phyloP scores from a whole-genome alignment of 2,329 filamentous ascomycete genomes.

The Alternaria tenuissima region DNA sequence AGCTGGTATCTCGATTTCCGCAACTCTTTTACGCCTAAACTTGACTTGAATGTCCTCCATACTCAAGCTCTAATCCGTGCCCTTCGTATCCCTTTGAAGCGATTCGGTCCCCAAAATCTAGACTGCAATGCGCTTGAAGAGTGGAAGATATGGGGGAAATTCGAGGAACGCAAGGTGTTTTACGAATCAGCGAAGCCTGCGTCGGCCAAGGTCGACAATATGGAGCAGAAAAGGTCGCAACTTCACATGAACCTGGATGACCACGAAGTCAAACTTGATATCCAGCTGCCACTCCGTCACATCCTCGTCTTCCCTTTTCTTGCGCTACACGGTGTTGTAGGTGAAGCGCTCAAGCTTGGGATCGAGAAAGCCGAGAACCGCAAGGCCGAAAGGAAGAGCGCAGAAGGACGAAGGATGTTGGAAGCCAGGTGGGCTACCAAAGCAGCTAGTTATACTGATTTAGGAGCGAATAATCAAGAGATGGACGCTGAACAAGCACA shows the following conservation, averaged over 20 bases:
- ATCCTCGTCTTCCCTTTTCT: slow-evolving; percentile 34
- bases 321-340: slow-evolving; percentile 20
- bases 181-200: background rate
- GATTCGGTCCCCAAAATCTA: slow-evolving; percentile 27
- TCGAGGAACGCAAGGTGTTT: slow-evolving; percentile 13
- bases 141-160: slow-evolving; percentile 26
- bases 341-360: slow-evolving; percentile 27
- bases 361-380: slow-evolving; percentile 26
- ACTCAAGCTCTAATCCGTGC: slow-evolving; percentile 33
- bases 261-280: slow-evolving; percentile 11
- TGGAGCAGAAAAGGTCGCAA: background rate
- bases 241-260: slow-evolving; percentile 17
- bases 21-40: slow-evolving; percentile 27
- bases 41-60: slow-evolving; percentile 39
- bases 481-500: background rate
- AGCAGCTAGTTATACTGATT: background rate
- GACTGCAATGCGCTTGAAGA: slow-evolving; percentile 28
- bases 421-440: background rate
- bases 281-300: slow-evolving; percentile 24
- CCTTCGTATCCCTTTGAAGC: slow-evolving; percentile 22
- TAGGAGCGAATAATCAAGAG: background rate
- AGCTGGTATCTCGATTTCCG: slow-evolving; percentile 29
- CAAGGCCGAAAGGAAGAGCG: background rate
- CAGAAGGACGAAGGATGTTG: background rate
- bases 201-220: background rate